These are phyloP conservation scores for Teunomyces stri DNA, from an alignment of 805 yeast genomes.

Conservation along the genomic window DNA sequence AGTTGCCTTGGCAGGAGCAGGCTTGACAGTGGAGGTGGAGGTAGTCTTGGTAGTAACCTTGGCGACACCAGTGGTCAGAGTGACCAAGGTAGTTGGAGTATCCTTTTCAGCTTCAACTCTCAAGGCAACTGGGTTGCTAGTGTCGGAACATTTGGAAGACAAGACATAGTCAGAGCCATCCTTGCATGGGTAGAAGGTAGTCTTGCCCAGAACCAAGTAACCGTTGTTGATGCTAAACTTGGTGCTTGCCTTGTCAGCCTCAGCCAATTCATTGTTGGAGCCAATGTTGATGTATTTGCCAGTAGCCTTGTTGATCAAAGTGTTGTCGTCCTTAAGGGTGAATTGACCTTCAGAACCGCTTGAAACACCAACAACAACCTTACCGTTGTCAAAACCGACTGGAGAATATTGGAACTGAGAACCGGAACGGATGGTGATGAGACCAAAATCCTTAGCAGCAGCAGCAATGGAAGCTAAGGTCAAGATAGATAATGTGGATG, in stretches of 20 bases:
- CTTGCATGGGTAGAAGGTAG: constrained; percentile 11
- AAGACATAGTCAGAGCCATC: constrained; percentile 6
- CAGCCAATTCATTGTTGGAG: constrained; percentile 5
- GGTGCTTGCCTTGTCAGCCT: constrained; percentile 7
- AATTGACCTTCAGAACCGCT: constrained; percentile 12
- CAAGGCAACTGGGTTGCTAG: constrained; percentile 10
- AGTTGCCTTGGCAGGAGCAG: constrained; percentile 6
- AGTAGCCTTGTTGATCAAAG: constrained; percentile 18
- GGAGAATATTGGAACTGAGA: constrained; percentile 21
- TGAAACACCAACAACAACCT: constrained; percentile 10
- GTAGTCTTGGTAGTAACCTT: constrained; percentile 4
- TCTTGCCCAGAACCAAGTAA: constrained; percentile 11
- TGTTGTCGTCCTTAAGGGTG: constrained; percentile 21
- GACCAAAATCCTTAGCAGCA: constrained; percentile 20
- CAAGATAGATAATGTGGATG: constrained; percentile 17
- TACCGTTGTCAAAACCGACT: constrained; percentile 7
- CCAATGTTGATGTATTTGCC: constrained; percentile 15
- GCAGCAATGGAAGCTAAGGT: constrained; percentile 20
- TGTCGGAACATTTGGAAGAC: constrained; percentile 8
- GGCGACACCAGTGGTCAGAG: constrained; percentile 6
- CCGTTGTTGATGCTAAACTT: constrained; percentile 11
- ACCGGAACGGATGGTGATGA: constrained; percentile 25
- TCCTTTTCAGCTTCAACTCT: constrained; percentile 5
- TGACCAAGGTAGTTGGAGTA: neutral
- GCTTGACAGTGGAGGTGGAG: constrained; percentile 1